A percentile compares a stretch with the other conserved stretches of the same genome.
phyloP scores from a whole-genome alignment of 345 rosid genomes.

The Populus pruinosa region DNA sequence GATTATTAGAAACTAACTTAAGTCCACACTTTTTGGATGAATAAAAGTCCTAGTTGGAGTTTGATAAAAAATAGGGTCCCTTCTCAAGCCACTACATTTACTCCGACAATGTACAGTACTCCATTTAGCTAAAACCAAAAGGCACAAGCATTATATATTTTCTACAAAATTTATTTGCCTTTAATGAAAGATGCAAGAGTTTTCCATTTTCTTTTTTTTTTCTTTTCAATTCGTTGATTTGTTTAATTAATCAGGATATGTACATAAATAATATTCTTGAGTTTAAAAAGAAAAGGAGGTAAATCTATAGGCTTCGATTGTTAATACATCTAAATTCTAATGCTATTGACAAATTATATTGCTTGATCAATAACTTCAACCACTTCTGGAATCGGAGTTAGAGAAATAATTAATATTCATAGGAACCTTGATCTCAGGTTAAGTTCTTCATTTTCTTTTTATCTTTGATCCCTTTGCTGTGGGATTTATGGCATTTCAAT shows the following conservation, averaged over 20 bases:
- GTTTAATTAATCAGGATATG: neutral
- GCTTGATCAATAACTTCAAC: neutral
- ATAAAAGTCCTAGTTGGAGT: too few species aligned
- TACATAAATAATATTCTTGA: neutral
- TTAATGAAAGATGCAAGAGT: neutral
- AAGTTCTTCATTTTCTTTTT: neutral
- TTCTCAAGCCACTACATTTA: too few species aligned
- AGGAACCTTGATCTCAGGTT: neutral
- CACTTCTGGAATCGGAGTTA: neutral
- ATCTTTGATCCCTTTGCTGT: neutral
- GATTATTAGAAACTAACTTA: too few species aligned
- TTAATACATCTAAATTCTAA: neutral
- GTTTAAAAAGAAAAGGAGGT: neutral
- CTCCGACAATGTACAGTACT: too few species aligned
- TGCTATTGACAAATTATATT: neutral
- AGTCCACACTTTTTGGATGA: too few species aligned
- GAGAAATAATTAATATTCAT: neutral
- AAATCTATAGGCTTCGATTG: neutral
- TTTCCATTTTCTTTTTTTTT: neutral
- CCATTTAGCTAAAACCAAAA: too few species aligned
- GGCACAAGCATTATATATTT: neutral
- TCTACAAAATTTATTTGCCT: neutral
- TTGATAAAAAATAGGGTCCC: too few species aligned
- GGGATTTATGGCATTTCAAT: constrained; percentile 6
- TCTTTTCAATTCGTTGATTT: neutral